A percentile compares a stretch with the other conserved stretches of the same genome.
Conservation (phyloP, 768 basidiomycete species). For the Lentinula guzmanii region DNA sequence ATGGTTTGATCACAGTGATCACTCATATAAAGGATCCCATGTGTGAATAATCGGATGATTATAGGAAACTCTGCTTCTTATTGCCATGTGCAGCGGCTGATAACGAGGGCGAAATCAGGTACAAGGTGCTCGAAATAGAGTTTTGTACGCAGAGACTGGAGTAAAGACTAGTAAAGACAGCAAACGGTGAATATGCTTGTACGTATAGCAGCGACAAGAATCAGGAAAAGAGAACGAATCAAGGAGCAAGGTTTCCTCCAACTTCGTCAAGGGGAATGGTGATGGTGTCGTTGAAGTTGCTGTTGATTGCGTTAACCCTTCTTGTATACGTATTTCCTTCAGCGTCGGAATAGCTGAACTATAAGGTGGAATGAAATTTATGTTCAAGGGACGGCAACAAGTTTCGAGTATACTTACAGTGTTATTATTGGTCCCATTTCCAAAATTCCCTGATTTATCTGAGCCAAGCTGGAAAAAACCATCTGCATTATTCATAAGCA, state of each 20-base stretch:
- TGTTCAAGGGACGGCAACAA: not conserved
- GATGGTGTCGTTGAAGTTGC: constrained; percentile 16
- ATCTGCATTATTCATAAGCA: constrained; percentile 16
- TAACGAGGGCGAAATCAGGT: not conserved
- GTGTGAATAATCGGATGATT: not conserved
- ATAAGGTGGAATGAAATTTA: constrained; percentile 10
- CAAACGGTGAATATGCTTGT: too few relatives aligned
- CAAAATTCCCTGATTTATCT: constrained; percentile 21
- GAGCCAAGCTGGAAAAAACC: constrained; percentile 29
- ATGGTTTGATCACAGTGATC: not conserved
- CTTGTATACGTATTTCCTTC: constrained; percentile 38
- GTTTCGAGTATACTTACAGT: not conserved
- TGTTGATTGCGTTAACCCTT: constrained; percentile 30
- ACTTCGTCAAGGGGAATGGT: constrained; percentile 36
- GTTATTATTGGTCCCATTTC: constrained; percentile 43
- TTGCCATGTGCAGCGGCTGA: not conserved
- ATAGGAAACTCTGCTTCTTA: not conserved
- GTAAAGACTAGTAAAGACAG: too few relatives aligned
- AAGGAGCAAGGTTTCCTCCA: constrained; percentile 25
- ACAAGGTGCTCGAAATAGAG: not conserved
- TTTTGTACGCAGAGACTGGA: not conserved
- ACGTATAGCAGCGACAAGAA: not conserved
- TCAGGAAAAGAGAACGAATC: not conserved
- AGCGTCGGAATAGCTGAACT: constrained; percentile 34
- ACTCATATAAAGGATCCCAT: not conserved